Percentiles rank a stretch among this genome's conserved stretches.
Conservation (phyloP, 2,329 filamentous ascomycete species). For the Penicillium sp. region DNA sequence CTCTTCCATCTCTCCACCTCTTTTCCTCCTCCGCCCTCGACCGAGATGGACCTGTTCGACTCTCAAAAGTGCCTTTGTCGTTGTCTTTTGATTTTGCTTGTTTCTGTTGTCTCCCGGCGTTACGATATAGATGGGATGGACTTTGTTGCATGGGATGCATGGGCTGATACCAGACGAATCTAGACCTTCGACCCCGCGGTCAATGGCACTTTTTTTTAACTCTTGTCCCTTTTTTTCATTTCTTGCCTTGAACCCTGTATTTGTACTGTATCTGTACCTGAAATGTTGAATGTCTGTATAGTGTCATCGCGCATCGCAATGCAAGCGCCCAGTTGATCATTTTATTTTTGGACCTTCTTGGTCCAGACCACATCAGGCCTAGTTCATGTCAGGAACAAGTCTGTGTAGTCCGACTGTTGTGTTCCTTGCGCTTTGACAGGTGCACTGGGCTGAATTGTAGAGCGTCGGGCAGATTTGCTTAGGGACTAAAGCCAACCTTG, state of each 20-base stretch:
- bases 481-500: slow-evolving; percentile 17
- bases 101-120: slow-evolving; percentile 28
- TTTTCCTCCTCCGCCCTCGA: not conserved
- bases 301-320: slow-evolving; percentile 1
- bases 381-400: too few relatives aligned
- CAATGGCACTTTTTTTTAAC: slow-evolving; percentile 23
- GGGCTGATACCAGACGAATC: slow-evolving; percentile 37
- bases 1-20: not conserved
- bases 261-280: slow-evolving; percentile 13
- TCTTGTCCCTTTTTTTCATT: slow-evolving; percentile 4
- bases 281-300: slow-evolving; percentile 18
- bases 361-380: slow-evolving; percentile 7
- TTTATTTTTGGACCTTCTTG: slow-evolving; percentile 1
- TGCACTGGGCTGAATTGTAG: slow-evolving; percentile 9
- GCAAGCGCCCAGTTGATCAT: not conserved
- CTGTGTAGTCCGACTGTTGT: slow-evolving; percentile 8
- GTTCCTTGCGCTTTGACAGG: slow-evolving; percentile 8
- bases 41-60: slow-evolving; percentile 11
- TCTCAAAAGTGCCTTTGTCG: slow-evolving; percentile 22
- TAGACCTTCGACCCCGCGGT: slow-evolving; percentile 39
- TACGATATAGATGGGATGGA: slow-evolving; percentile 37
- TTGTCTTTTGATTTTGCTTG: slow-evolving; percentile 13
- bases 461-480: slow-evolving; percentile 26
- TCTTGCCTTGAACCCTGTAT: slow-evolving; percentile 4
- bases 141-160: slow-evolving; percentile 31